phyloP scores from a whole-genome alignment of 1,139 yeast species.

The Lodderomyces theae region DNA sequence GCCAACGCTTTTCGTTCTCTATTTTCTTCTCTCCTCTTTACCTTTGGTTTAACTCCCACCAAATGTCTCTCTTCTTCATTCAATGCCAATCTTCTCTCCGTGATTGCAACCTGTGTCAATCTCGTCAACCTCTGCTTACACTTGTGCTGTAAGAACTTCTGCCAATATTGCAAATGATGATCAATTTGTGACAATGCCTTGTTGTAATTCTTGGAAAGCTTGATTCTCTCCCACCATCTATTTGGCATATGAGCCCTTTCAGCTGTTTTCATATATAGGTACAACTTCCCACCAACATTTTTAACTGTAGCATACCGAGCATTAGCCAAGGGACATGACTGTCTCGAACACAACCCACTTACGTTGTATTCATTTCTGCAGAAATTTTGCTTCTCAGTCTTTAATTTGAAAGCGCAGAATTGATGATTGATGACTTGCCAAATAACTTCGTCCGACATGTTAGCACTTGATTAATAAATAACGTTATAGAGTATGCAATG shows the following conservation, averaged over 20 bases:
- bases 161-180: constrained; percentile 87
- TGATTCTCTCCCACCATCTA: constrained; percentile 90
- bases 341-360: constrained; percentile 86
- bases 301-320: constrained; percentile 95
- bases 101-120: constrained; percentile 90
- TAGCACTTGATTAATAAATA: too few relatives aligned
- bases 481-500: background rate
- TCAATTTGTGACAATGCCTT: constrained; percentile 88
- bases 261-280: constrained; percentile 93
- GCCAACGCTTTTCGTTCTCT: constrained; percentile 95
- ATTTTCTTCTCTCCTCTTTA: constrained; percentile 87
- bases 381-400: constrained; percentile 78
- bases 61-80: constrained; percentile 90
- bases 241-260: constrained; percentile 96
- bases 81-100: constrained; percentile 91
- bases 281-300: constrained; percentile 80
- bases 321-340: constrained; percentile 94
- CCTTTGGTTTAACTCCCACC: constrained; percentile 90
- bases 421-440: constrained; percentile 92
- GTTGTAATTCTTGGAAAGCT: constrained; percentile 81
- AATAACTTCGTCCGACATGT: constrained; percentile 61
- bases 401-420: constrained; percentile 84
- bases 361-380: constrained; percentile 89
- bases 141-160: constrained; percentile 83
- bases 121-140: constrained; percentile 95